Percentiles rank a stretch among this genome's conserved stretches.
Evolutionary conservation across 371 early-diverging fungal genomes (phyloP).

Genomic region (Mycotypha africana): DNA sequence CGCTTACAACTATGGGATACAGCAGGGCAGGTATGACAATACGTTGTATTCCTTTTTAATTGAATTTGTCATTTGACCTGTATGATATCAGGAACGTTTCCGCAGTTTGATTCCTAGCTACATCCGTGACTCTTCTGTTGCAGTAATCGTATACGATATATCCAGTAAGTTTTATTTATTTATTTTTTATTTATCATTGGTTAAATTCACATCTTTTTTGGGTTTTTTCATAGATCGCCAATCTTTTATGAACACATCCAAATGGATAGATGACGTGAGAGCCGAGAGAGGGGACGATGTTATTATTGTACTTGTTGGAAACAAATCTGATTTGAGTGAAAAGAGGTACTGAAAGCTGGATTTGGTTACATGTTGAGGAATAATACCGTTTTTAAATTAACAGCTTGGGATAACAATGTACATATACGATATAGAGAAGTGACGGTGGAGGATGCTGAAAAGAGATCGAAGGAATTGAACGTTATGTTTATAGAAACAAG

Average conservation of each 20-base stretch:
- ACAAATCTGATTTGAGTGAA: constrained; percentile 94
- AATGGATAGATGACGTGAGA: constrained; percentile 98
- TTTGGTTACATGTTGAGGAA: no score
- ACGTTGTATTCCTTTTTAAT: background rate
- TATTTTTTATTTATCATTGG: no score
- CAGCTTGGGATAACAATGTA: no score
- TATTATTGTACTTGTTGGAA: constrained; percentile 95
- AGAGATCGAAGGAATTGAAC: constrained; percentile 86
- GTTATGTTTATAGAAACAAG: constrained; percentile 95
- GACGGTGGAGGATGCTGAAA: constrained; percentile 91
- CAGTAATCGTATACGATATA: constrained; percentile 96
- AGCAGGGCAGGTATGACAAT: constrained; percentile 84
- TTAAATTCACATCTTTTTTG: no score
- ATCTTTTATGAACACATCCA: constrained; percentile 91
- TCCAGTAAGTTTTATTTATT: constrained; percentile 12
- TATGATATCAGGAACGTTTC: constrained; percentile 79
- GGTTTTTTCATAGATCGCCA: constrained; percentile 70
- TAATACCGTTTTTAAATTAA: no score
- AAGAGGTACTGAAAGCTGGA: no score
- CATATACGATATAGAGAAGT: constrained; percentile 75
- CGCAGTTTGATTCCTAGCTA: constrained; percentile 97
- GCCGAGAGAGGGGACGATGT: constrained; percentile 94
- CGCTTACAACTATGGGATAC: constrained; percentile 99
- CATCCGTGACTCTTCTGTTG: constrained; percentile 97
- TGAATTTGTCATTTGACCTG: no score